Evolutionary conservation across 2,329 filamentous ascomycete genomes (phyloP).

Genomic region (Phialemoniopsis sp.): DNA sequence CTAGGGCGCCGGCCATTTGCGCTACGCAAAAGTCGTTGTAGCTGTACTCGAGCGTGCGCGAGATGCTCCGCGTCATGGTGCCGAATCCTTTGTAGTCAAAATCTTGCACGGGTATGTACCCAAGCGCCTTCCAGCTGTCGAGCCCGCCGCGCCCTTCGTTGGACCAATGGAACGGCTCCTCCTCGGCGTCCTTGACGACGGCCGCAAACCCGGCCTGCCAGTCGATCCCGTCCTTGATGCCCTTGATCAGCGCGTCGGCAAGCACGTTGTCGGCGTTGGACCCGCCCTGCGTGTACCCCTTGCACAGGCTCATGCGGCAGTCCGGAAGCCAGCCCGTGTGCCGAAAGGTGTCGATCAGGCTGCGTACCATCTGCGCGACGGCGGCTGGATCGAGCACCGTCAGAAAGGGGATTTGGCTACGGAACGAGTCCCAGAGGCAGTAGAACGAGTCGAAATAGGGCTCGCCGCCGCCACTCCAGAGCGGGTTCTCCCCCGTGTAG

Average conservation of each 20-base stretch:
- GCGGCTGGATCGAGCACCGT: conserved; percentile 62
- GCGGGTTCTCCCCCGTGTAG: conserved; percentile 68
- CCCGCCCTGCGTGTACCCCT: conserved; percentile 71
- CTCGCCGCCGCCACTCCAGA: conserved; percentile 60
- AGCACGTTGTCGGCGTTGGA: conserved; percentile 70
- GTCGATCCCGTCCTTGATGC: conserved; percentile 53
- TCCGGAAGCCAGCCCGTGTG: conserved; percentile 70
- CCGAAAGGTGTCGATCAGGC: conserved; percentile 67
- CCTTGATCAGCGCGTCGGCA: conserved; percentile 65
- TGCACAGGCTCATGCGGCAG: conserved; percentile 72
- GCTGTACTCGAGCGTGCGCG: conserved; percentile 71
- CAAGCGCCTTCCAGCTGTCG: conserved; percentile 65
- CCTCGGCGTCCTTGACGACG: conserved; percentile 65
- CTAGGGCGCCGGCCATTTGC: conserved; percentile 54
- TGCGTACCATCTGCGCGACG: conserved; percentile 64
- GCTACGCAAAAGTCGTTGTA: conserved; percentile 73
- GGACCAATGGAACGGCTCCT: conserved; percentile 66
- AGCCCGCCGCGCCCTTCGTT: conserved; percentile 68
- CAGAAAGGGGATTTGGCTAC: conserved; percentile 65
- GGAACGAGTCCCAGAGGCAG: conserved; percentile 71
- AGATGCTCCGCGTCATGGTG: conserved; percentile 65
- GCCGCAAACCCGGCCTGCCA: conserved; percentile 69
- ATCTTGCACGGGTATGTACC: conserved; percentile 69
- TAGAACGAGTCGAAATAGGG: conserved; percentile 76
- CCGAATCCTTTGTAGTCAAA: conserved; percentile 64